Evolutionary conservation across 495 filamentous ascomycete species (phyloP).

Genomic region (Annulohypoxylon maeteangense): DNA sequence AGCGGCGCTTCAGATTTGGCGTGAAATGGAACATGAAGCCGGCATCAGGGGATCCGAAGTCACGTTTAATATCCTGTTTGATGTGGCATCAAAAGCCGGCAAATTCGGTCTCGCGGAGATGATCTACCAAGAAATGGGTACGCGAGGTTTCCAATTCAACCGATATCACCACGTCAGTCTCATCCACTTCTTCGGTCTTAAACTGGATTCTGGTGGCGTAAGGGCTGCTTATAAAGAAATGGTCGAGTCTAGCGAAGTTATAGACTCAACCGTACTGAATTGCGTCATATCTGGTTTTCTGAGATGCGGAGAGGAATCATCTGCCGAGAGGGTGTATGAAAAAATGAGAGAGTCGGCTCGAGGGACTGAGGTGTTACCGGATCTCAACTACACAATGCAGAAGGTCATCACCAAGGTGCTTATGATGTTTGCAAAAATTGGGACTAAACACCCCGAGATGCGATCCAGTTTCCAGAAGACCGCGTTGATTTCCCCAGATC

Average conservation of each 20-base stretch:
- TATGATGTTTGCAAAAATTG: slow-evolving; percentile 60
- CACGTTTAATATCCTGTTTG: slow-evolving; percentile 93
- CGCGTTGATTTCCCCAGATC: slow-evolving; percentile 68
- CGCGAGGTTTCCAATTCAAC: slow-evolving; percentile 70
- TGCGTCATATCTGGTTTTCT: slow-evolving; percentile 83
- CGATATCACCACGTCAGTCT: slow-evolving; percentile 80
- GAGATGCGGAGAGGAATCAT: slow-evolving; percentile 71
- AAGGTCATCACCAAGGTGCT: slow-evolving; percentile 67
- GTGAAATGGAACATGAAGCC: slow-evolving; percentile 83
- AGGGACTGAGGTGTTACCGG: slow-evolving; percentile 46
- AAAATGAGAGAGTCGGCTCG: slow-evolving; percentile 76
- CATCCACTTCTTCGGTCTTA: slow-evolving; percentile 84
- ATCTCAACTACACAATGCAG: slow-evolving; percentile 56
- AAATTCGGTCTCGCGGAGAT: slow-evolving; percentile 86
- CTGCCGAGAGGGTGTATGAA: slow-evolving; percentile 81
- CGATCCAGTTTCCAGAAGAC: slow-evolving; percentile 61
- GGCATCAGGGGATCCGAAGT: slow-evolving; percentile 70
- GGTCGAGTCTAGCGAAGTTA: slow-evolving; percentile 81
- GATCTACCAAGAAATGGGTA: slow-evolving; percentile 81
- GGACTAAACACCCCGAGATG: slow-evolving; percentile 53
- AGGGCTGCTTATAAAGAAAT: slow-evolving; percentile 78
- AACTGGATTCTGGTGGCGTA: slow-evolving; percentile 72
- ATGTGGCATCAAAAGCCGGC: slow-evolving; percentile 83
- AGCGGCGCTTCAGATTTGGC: slow-evolving; percentile 82
- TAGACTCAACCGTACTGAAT: slow-evolving; percentile 89